phyloP scores from a whole-genome alignment of 2,329 filamentous ascomycete species.

The Trichophyton mentagrophytes region DNA sequence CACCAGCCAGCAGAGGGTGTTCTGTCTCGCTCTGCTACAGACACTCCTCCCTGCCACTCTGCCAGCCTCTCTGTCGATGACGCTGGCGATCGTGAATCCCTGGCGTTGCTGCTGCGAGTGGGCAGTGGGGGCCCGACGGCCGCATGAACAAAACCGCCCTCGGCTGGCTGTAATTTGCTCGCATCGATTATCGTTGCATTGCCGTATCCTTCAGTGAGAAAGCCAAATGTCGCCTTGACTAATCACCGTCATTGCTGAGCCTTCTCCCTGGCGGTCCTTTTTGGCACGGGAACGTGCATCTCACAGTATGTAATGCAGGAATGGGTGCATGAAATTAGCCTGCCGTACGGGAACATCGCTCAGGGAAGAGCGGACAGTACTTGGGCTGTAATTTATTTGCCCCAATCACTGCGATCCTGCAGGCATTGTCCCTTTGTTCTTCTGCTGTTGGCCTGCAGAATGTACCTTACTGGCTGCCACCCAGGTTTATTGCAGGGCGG shows the following conservation, averaged over 20 bases:
- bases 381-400: background rate
- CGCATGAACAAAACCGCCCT: slow-evolving; percentile 1
- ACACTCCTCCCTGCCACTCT: background rate
- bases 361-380: background rate
- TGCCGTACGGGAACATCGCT: background rate
- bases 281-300: slow-evolving; percentile 1
- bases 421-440: background rate
- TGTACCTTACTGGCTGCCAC: background rate
- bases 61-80: background rate
- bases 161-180: background rate
- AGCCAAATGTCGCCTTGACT: slow-evolving; percentile 1
- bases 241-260: background rate
- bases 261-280: background rate
- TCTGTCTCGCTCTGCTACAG: background rate
- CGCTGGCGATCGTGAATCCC: slow-evolving; percentile 1
- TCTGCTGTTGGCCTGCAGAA: background rate
- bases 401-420: background rate
- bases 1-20: background rate
- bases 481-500: background rate
- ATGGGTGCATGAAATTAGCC: background rate
- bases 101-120: slow-evolving; percentile 1
- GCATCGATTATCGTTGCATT: background rate
- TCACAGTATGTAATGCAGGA: background rate
- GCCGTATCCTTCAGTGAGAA: slow-evolving; percentile 1
- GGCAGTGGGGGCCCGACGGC: slow-evolving; percentile 1